Percentiles rank a stretch among this genome's conserved stretches.
Conservation (phyloP, 2,329 filamentous ascomycete species). For the Knoxdaviesia capensis region DNA sequence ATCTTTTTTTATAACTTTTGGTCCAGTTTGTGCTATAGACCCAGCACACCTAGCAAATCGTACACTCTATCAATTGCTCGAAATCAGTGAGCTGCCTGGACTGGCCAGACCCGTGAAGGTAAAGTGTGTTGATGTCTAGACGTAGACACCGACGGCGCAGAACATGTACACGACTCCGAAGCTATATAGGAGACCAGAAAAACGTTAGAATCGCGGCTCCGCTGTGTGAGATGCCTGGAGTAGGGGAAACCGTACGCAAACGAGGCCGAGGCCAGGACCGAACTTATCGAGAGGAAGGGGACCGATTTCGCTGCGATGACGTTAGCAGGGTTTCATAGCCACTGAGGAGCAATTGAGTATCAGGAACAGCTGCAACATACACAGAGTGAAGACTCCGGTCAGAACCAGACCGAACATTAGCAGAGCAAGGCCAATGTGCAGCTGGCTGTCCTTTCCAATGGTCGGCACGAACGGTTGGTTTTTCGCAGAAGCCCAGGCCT, state of each 20-base stretch:
- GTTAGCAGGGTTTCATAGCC: neutral
- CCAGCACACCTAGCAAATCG: no score
- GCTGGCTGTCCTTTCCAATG: slow-evolving; percentile 67
- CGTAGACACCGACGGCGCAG: slow-evolving; percentile 95
- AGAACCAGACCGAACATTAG: slow-evolving; percentile 52
- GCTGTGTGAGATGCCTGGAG: neutral
- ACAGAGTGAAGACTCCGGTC: slow-evolving; percentile 66
- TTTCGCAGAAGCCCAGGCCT: no score
- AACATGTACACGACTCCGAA: slow-evolving; percentile 97
- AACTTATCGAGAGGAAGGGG: slow-evolving; percentile 55
- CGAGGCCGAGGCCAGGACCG: slow-evolving; percentile 69
- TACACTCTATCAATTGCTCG: no score
- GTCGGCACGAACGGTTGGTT: slow-evolving; percentile 50
- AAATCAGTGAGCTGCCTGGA: no score
- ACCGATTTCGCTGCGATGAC: slow-evolving; percentile 52
- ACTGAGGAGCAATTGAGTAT: neutral
- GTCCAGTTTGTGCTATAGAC: no score
- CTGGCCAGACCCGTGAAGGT: no score
- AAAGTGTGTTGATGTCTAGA: slow-evolving; percentile 24
- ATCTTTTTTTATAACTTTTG: no score
- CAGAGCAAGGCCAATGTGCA: slow-evolving; percentile 59
- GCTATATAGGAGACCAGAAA: slow-evolving; percentile 24
- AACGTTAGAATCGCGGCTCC: neutral
- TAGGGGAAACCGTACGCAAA: slow-evolving; percentile 50
- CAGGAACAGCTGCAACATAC: slow-evolving; percentile 27